A percentile compares a stretch with the other conserved stretches of the same genome.
phyloP scores from a whole-genome alignment of 345 rosid species.

The Excoecaria agallocha region DNA sequence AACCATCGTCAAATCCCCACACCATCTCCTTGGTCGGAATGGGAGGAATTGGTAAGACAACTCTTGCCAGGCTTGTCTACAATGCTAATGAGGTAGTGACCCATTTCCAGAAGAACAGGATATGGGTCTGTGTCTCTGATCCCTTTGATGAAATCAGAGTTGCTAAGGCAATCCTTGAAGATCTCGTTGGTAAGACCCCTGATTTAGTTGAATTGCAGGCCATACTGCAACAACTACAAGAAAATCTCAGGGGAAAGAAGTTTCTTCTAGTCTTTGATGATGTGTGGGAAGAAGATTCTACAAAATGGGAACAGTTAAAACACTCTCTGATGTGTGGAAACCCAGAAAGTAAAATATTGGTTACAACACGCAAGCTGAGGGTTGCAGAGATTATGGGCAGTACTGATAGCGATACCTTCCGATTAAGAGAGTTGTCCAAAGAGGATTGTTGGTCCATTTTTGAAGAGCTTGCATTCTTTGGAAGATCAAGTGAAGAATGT shows the following conservation, averaged over 20 bases:
- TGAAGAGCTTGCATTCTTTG: not conserved
- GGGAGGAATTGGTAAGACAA: conserved; percentile 16
- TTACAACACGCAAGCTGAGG: not conserved
- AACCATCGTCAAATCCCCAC: not conserved
- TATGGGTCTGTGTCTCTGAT: conserved; percentile 25
- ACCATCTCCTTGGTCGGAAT: conserved; percentile 4
- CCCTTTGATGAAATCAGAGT: conserved; percentile 6
- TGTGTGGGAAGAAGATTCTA: conserved; percentile 2
- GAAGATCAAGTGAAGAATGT: not conserved
- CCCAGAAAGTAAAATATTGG: conserved; percentile 2
- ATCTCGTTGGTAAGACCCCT: not conserved
- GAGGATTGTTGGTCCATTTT: not conserved
- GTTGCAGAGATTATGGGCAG: not conserved
- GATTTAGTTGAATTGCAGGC: not conserved
- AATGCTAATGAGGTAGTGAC: not conserved
- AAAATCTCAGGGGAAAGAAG: not conserved
- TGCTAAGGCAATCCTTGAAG: conserved; percentile 8
- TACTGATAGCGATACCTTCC: not conserved
- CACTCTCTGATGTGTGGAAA: not conserved
- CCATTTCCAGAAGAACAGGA: not conserved
- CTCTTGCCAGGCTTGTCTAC: conserved; percentile 5
- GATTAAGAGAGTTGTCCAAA: not conserved
- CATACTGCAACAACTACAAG: not conserved
- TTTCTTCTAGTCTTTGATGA: conserved; percentile 6
- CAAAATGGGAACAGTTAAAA: not conserved